Evolutionary conservation across 805 yeast genomes (phyloP).

Genomic region (Ogataea naganishii): DNA sequence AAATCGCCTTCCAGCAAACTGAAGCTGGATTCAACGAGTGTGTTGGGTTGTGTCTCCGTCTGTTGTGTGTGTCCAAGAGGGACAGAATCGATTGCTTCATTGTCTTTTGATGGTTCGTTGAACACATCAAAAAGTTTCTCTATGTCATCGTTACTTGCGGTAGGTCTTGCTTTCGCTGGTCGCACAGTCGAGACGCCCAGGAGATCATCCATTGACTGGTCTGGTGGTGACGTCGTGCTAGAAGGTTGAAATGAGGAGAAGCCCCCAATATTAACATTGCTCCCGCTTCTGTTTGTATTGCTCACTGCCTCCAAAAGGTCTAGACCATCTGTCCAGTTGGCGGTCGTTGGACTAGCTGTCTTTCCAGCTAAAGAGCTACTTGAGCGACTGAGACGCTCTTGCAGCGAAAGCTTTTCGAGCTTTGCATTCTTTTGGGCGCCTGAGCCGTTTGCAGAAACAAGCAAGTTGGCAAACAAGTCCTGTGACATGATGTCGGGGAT

Average conservation of each 20-base stretch:
- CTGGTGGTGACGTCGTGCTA: slow-evolving; percentile 1
- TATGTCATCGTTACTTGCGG: slow-evolving; percentile 11
- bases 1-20: slow-evolving; percentile 2
- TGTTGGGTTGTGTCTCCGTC: background rate
- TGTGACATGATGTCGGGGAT: slow-evolving; percentile 12
- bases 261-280: too few species aligned
- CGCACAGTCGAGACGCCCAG: too few species aligned
- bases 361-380: slow-evolving; percentile 2
- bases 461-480: slow-evolving; percentile 36
- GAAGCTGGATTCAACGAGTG: background rate
- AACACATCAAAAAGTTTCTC: slow-evolving; percentile 14
- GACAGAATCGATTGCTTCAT: slow-evolving; percentile 2
- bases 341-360: slow-evolving; percentile 6
- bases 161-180: too few species aligned
- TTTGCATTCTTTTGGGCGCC: slow-evolving; percentile 13
- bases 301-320: slow-evolving; percentile 27
- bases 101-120: slow-evolving; percentile 4
- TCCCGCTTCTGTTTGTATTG: too few species aligned
- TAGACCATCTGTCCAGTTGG: slow-evolving; percentile 25
- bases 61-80: slow-evolving; percentile 1
- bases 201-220: background rate
- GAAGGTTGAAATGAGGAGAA: too few species aligned
- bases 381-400: slow-evolving; percentile 24
- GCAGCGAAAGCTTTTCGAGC: slow-evolving; percentile 20
- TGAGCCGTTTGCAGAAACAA: slow-evolving; percentile 20